Percentiles rank a stretch among this genome's conserved stretches.
Conservation (phyloP, 805 yeast genomes). For the Saccharomycopsis oosterbeekiorum region DNA sequence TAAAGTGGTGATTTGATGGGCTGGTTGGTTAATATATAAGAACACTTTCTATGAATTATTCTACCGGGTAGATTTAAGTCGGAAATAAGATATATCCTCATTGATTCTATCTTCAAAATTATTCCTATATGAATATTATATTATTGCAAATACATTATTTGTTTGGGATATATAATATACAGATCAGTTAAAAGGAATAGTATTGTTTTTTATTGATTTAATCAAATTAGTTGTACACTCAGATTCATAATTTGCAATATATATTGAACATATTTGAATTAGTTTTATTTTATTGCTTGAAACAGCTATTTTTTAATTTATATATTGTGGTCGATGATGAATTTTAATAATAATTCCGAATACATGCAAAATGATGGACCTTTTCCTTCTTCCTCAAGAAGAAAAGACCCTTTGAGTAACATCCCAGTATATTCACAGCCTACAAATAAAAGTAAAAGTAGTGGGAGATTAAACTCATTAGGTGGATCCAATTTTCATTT, state of each 20-base stretch:
- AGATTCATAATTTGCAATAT: neutral
- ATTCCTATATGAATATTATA: neutral
- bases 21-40: neutral
- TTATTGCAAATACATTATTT: neutral
- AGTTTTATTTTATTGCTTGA: neutral
- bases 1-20: neutral
- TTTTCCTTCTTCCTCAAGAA: constrained; percentile 1
- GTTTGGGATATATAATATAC: no score
- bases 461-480: constrained; percentile 9
- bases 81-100: neutral
- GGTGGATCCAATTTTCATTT: constrained; percentile 9
- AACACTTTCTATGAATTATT: neutral
- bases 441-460: neutral
- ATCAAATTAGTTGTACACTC: no score
- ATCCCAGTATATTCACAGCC: neutral
- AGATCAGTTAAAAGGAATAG: neutral
- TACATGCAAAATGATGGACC: constrained; percentile 7
- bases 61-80: no score
- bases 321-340: neutral
- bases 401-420: constrained; percentile 10
- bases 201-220: neutral
- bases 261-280: neutral
- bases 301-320: neutral
- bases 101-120: neutral
- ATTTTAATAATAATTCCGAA: neutral